Percentiles rank a stretch among this genome's conserved stretches.
Evolutionary conservation across 345 rosid genomes (phyloP).

Genomic region (Murraya koenigii): DNA sequence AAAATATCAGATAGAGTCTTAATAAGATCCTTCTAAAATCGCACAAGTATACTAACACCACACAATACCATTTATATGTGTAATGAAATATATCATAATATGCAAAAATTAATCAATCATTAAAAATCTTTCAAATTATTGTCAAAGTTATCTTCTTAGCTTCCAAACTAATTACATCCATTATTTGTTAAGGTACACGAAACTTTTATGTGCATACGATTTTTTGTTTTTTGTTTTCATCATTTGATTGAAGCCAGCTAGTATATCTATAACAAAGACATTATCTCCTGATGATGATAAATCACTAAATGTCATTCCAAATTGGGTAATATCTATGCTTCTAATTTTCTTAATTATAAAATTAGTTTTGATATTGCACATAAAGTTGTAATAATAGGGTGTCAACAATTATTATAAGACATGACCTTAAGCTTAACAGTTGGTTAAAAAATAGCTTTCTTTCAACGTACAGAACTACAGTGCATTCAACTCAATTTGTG

Average conservation of each 20-base stretch:
- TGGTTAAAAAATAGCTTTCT: conserved; percentile 24
- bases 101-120: background rate
- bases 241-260: background rate
- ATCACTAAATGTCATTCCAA: background rate
- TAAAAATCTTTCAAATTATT: background rate
- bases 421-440: background rate
- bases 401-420: background rate
- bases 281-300: background rate
- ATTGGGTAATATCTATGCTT: background rate
- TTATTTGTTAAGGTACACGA: background rate
- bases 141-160: background rate
- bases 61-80: too few species aligned
- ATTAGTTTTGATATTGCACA: background rate
- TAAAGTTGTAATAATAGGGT: background rate
- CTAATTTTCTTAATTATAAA: conserved; percentile 1
- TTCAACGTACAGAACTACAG: background rate
- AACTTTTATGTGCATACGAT: background rate
- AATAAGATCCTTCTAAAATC: too few species aligned
- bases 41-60: too few species aligned
- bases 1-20: too few species aligned
- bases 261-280: background rate
- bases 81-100: too few species aligned
- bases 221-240: background rate
- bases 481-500: background rate
- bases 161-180: background rate